A percentile compares a stretch with the other conserved stretches of the same genome.
phyloP scores from a whole-genome alignment of 2,329 filamentous ascomycete genomes.

The Aspergillus awamori region DNA sequence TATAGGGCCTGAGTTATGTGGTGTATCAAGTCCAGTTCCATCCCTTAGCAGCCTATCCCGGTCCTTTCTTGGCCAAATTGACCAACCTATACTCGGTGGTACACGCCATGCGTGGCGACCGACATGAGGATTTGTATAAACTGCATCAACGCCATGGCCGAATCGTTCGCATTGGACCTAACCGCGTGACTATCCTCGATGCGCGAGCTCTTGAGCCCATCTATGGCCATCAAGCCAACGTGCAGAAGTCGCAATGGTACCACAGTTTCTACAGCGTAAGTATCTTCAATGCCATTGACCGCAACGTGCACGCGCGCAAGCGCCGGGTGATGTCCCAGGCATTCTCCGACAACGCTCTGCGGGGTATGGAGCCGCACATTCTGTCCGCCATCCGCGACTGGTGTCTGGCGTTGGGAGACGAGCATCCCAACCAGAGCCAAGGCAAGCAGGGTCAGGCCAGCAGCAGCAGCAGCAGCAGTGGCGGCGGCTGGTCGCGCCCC shows the following conservation, averaged over 20 bases:
- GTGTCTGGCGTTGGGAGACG: background rate
- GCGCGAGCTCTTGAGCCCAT: background rate
- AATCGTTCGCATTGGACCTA: background rate
- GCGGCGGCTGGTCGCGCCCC: background rate
- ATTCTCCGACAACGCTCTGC: slow-evolving; percentile 5
- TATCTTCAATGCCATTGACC: slow-evolving; percentile 1
- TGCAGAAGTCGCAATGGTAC: slow-evolving; percentile 1
- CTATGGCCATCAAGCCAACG: background rate
- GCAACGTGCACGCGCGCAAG: background rate
- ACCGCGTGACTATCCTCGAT: background rate
- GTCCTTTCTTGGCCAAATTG: slow-evolving; percentile 3
- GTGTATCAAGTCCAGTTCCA: background rate
- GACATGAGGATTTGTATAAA: slow-evolving; percentile 2
- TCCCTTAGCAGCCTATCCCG: background rate
- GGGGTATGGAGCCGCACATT: slow-evolving; percentile 5
- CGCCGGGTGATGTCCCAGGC: slow-evolving; percentile 3
- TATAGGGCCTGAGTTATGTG: too few relatives aligned
- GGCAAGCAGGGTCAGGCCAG: too few relatives aligned
- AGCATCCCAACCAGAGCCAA: background rate
- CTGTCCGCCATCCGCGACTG: background rate
- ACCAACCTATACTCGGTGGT: slow-evolving; percentile 2
- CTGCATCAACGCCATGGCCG: background rate
- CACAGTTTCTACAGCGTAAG: background rate
- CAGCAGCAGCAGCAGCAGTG: background rate
- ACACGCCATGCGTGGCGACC: slow-evolving; percentile 2